Evolutionary conservation across 495 filamentous ascomycete species (phyloP).

Genomic region (Hypomontagnella monticulosa): DNA sequence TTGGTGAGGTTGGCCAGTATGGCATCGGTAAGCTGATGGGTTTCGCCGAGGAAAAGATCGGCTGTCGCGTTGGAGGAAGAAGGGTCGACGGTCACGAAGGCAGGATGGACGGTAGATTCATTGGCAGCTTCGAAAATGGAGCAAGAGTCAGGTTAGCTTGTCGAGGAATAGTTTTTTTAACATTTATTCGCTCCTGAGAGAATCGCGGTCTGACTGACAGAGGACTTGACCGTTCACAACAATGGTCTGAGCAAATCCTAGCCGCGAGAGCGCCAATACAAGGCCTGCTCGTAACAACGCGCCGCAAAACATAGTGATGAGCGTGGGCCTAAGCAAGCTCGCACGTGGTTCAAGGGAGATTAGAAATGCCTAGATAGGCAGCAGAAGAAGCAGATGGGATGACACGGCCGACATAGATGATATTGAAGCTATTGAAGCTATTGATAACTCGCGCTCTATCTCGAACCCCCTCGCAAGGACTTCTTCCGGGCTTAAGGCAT

Average conservation of each 20-base stretch:
- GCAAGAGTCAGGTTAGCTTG: constrained; percentile 30
- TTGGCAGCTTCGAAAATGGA: constrained; percentile 37
- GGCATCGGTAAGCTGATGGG: constrained; percentile 53
- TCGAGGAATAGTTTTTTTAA: background rate
- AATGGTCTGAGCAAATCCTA: constrained; percentile 39
- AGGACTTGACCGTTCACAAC: constrained; percentile 40
- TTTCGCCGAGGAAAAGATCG: constrained; percentile 53
- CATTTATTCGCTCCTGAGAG: constrained; percentile 4
- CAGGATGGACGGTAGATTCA: constrained; percentile 39
- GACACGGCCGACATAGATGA: background rate
- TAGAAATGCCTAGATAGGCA: background rate
- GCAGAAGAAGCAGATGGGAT: background rate
- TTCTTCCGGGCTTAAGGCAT: constrained; percentile 27
- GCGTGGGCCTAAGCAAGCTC: constrained; percentile 2
- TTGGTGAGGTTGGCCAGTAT: constrained; percentile 51
- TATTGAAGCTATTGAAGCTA: constrained; percentile 18
- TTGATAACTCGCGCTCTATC: constrained; percentile 10
- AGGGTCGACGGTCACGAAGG: constrained; percentile 35
- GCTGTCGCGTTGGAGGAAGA: constrained; percentile 45
- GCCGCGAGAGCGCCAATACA: constrained; percentile 17
- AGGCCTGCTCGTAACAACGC: constrained; percentile 25
- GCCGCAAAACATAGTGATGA: constrained; percentile 30
- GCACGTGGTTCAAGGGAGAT: background rate
- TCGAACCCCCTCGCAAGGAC: constrained; percentile 14
- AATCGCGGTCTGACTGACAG: constrained; percentile 38